Evolutionary conservation across 192 early-diverging fungal genomes (phyloP), one percentile per base, ranked within the genome.

Genomic region (Coemansia javaensis): DNA sequence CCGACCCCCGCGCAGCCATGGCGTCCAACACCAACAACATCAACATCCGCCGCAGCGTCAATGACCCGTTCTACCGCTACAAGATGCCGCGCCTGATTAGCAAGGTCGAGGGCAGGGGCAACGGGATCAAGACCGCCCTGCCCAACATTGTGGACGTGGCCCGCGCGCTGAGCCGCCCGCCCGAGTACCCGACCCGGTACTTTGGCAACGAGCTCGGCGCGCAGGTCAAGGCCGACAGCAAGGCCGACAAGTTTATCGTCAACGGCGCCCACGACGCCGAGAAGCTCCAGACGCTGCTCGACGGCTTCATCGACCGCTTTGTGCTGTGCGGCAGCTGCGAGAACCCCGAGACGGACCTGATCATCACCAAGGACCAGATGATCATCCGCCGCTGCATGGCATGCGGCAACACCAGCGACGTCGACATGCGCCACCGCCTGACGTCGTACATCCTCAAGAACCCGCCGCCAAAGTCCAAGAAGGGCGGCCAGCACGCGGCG

Each of bases 71-170:
- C 66, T 94, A 97, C 80, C 89, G 96, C 37, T 99, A 99, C 85
- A 97, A 95, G 78, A 99, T 99, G 96, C 96, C 94, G 28, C 85
- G 81, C 48, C 78, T 98, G 35, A 67, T 80, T 52, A 75, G 78
- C 56, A 89, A 89, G 82, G 85, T 97, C 38, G 96, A 99, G 66
- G 96, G 96, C 52, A 91, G 89, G 70, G 96, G 96, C 37, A 99
- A 99, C 79, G 94, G 94, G 49, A 97, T 99, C 76, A 99, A 99
- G 75, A 99, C 96, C 7, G 91, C 95, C 37, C 79, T 99, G 54
- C 87, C 89, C 46, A 99, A 99, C 83, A 97, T 99, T 87, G 53
- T 83, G 25, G 92, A 97, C 46, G 85, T 99, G 53, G 87, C 92
- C 15, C 87, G 87, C 50, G 82, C 94, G 15, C 78, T 99, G 21